Conservation (phyloP, 768 basidiomycete genomes). For the Mycena albidolilacea region DNA sequence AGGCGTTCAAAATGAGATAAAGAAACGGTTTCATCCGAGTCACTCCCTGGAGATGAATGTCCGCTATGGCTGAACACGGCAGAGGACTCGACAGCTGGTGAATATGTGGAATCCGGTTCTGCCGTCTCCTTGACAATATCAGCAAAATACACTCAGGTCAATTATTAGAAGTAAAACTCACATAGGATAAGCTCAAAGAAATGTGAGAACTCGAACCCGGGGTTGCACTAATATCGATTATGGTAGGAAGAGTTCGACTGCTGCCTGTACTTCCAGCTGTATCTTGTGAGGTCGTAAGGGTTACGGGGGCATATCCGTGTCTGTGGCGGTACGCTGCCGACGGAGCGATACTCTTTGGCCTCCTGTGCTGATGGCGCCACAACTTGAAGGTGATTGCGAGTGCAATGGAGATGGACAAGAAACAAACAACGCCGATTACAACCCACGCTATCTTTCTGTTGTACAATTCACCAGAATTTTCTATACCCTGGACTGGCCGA, state of each 20-base stretch:
- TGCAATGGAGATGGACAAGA: constrained; percentile 8
- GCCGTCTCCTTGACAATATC: constrained; percentile 23
- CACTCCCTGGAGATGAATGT: constrained; percentile 22
- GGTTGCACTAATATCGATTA: constrained; percentile 2
- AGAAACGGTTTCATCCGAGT: constrained; percentile 21
- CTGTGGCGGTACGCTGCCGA: constrained; percentile 25
- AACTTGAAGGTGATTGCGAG: constrained; percentile 14
- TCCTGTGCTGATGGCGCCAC: constrained; percentile 13
- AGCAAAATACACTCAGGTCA: neutral
- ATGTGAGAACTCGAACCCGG: constrained; percentile 9
- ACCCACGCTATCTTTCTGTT: constrained; percentile 13
- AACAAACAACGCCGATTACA: constrained; percentile 18
- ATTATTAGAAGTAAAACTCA: constrained; percentile 1
- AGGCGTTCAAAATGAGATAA: constrained; percentile 30
- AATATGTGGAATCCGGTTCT: constrained; percentile 32
- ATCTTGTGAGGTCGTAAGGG: neutral
- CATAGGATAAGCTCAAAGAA: constrained; percentile 23
- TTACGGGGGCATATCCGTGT: constrained; percentile 20
- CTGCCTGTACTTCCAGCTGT: neutral
- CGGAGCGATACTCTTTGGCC: constrained; percentile 13
- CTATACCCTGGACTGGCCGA: neutral
- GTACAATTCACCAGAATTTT: neutral
- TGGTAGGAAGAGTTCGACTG: neutral
- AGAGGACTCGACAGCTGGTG: constrained; percentile 45
- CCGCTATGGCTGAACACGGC: constrained; percentile 39